A percentile compares a stretch with the other conserved stretches of the same genome.
These are phyloP conservation scores for Epichloe aotearoae DNA, from an alignment of 2,329 filamentous ascomycete species.

Conservation along the genomic window DNA sequence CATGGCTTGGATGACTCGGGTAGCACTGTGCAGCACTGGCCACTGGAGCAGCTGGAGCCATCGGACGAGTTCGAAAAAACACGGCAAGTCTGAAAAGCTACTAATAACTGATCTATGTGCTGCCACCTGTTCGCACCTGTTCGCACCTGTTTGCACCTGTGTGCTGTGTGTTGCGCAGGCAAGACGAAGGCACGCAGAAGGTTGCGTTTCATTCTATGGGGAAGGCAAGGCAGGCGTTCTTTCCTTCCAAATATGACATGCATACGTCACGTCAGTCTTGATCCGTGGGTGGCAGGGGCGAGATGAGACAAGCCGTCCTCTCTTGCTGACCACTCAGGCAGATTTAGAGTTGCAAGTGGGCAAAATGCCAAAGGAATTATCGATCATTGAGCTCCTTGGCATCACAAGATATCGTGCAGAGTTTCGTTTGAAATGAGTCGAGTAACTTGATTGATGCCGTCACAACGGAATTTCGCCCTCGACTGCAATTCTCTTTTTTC, in stretches of 20 bases:
- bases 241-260: not conserved
- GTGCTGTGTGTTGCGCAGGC: not conserved
- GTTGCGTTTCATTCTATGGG: not conserved
- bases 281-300: not conserved
- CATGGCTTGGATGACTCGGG: not conserved
- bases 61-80: not conserved
- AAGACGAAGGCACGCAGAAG: not conserved
- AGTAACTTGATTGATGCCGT: too few relatives aligned
- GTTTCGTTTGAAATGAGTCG: too few relatives aligned
- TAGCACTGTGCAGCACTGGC: not conserved
- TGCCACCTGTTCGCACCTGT: too few relatives aligned
- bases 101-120: not conserved
- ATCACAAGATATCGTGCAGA: too few relatives aligned
- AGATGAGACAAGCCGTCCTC: not conserved
- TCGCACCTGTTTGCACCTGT: not conserved
- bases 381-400: too few relatives aligned
- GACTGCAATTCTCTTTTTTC: too few relatives aligned
- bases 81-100: not conserved
- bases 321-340: not conserved
- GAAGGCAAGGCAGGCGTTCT: not conserved
- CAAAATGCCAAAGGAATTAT: too few relatives aligned
- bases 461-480: too few relatives aligned
- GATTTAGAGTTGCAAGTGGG: not conserved
- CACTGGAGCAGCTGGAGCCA: not conserved
- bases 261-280: not conserved